Evolutionary conservation across 768 basidiomycete genomes (phyloP).

Genomic region (Pholiota conissans): DNA sequence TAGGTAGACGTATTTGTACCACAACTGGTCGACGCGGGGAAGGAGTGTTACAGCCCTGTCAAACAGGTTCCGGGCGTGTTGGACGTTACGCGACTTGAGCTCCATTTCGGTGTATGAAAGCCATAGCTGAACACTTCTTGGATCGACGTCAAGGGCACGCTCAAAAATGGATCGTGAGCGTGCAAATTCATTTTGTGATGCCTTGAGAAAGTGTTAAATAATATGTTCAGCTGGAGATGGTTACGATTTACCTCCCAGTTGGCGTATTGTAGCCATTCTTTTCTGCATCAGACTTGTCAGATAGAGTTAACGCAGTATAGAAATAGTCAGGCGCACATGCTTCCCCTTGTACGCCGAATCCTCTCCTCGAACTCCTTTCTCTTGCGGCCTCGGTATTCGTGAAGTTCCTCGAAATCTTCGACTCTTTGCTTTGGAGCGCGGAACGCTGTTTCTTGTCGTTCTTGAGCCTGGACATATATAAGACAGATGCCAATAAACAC

Average conservation of each 20-base stretch:
- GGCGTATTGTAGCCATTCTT: slow-evolving; percentile 86
- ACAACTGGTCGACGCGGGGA: slow-evolving; percentile 93
- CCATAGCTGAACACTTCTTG: slow-evolving; percentile 90
- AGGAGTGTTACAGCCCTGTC: slow-evolving; percentile 96
- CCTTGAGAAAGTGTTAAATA: slow-evolving; percentile 39
- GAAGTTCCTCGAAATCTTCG: slow-evolving; percentile 91
- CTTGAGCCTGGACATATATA: slow-evolving; percentile 72
- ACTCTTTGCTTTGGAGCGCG: slow-evolving; percentile 93
- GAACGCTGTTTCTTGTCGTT: slow-evolving; percentile 90
- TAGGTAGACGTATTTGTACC: slow-evolving; percentile 99
- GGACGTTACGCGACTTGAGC: slow-evolving; percentile 95
- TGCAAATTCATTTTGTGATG: slow-evolving; percentile 94
- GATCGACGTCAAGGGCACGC: slow-evolving; percentile 94
- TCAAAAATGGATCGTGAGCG: slow-evolving; percentile 95
- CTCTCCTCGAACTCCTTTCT: slow-evolving; percentile 88
- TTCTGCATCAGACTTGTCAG: slow-evolving; percentile 40
- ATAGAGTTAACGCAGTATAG: background rate
- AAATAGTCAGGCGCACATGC: slow-evolving; percentile 55
- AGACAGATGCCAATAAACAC: background rate
- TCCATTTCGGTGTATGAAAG: slow-evolving; percentile 96
- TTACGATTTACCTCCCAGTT: slow-evolving; percentile 71
- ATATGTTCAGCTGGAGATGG: background rate
- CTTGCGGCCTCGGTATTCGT: slow-evolving; percentile 79
- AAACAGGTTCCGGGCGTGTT: slow-evolving; percentile 95
- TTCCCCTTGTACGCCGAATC: slow-evolving; percentile 77